Evolutionary conservation across 2,329 filamentous ascomycete species (phyloP), one percentile per base, ranked within the genome.

Genomic region (Colletotrichum eleusines): DNA sequence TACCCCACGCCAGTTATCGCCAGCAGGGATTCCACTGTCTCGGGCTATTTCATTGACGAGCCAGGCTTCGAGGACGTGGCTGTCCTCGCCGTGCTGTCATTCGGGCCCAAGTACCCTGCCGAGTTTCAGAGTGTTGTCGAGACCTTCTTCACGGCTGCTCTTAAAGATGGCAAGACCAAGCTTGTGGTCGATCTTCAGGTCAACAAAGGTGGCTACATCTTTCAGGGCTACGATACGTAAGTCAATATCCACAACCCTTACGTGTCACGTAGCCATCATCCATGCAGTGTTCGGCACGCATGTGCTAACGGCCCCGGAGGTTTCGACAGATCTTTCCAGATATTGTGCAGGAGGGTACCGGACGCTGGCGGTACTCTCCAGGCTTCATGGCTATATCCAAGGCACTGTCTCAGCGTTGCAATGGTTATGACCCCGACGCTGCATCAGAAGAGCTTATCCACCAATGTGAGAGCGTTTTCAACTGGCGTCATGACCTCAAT

Each of bases 121-220:
- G 78, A 81, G 63, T 84, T 82, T 69, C 78, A 84, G 54, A 72
- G 75, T 4, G 78, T 81, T 0, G 75, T 75, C 46, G 73, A 75
- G 48, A 73, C 79, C 18, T 82, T 82, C 73, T 77, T 83, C 54
- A 74, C 76, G 44, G 67, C 78, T 18, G 79, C 79, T 18, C 70
- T 76, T 2, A 80, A 81, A 8, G 83, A 82, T 0, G 86, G 85
- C 68, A 90, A 89, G 79, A 89, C 83, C 48, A 89, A 88, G 77
- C 83, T 91, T 0, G 84, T 91, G n/a, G 80, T 91, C 33, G 89
- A 90, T 73, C 78, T 91, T 3, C 84, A 83, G 12, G 83, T 82
- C 50, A 91, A 91, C 72, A 85, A 83, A 5, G 89, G 89, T 50
- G 89, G 89, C 28, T 84, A 83, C 9, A 86, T 90, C 58, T 76